phyloP scores from a whole-genome alignment of 139 green algal species.

The Gonium pectorale region DNA sequence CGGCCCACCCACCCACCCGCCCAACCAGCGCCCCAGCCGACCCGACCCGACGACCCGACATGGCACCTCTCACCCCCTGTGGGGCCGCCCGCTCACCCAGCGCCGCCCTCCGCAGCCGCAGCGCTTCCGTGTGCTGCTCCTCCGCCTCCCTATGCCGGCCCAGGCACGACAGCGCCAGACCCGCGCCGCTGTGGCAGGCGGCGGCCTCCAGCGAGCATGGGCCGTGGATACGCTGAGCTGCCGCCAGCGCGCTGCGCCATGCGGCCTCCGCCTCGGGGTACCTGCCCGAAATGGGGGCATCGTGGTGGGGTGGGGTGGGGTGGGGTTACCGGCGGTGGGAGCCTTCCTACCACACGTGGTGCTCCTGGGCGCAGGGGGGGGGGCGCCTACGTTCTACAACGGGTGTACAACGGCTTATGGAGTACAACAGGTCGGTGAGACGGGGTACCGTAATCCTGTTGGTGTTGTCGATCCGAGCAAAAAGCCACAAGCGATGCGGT shows the following conservation, averaged over 20 bases:
- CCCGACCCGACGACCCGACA: too few relatives aligned
- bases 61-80: neutral
- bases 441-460: too few relatives aligned
- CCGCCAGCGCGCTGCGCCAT: neutral
- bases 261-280: slow-evolving; percentile 38
- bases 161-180: slow-evolving; percentile 14
- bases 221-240: neutral
- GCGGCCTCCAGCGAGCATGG: slow-evolving; percentile 29
- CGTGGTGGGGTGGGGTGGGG: neutral
- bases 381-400: too few relatives aligned
- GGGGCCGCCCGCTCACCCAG: slow-evolving; percentile 2
- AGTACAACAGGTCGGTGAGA: too few relatives aligned
- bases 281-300: slow-evolving; percentile 4
- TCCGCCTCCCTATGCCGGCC: neutral
- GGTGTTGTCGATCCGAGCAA: too few relatives aligned
- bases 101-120: slow-evolving; percentile 31
- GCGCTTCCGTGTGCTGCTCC: slow-evolving; percentile 8
- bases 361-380: too few relatives aligned
- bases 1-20: too few relatives aligned
- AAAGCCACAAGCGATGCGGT: too few relatives aligned
- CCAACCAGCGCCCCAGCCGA: too few relatives aligned
- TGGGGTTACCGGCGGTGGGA: neutral
- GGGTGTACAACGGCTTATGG: too few relatives aligned
- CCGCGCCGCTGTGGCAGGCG: slow-evolving; percentile 38
- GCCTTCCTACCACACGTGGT: too few relatives aligned